These are phyloP conservation scores for Deinandra increscens DNA, from an alignment of 129 eudicot genomes.

Conservation along the genomic window DNA sequence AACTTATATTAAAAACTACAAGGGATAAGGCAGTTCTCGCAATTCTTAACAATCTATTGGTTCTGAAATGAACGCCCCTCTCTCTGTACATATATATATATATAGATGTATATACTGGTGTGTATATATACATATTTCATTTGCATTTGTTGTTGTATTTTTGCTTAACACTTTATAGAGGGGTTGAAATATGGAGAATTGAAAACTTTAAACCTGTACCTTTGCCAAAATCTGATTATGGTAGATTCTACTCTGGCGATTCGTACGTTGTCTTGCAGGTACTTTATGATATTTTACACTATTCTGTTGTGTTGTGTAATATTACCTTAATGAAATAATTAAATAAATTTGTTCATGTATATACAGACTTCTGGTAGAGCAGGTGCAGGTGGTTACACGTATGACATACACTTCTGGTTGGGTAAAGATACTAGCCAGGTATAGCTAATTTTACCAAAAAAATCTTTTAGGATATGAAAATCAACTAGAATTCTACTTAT, in stretches of 20 bases:
- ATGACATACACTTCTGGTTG: constrained; percentile 80
- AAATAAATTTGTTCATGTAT: neutral
- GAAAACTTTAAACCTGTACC: constrained; percentile 87
- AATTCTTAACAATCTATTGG: too few species aligned
- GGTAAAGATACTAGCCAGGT: constrained; percentile 98
- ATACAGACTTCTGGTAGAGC: constrained; percentile 82
- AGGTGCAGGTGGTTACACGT: constrained; percentile 48
- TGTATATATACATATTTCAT: neutral
- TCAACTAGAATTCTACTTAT: too few species aligned
- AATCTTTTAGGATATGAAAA: too few species aligned
- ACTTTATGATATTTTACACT: constrained; percentile 6
- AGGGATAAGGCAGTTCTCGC: too few species aligned
- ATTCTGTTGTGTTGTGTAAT: neutral
- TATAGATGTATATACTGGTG: neutral
- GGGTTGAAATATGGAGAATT: constrained; percentile 87
- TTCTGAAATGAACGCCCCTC: too few species aligned
- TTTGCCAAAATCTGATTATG: constrained; percentile 78
- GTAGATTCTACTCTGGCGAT: constrained; percentile 80
- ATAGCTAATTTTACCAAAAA: neutral
- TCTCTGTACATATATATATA: neutral
- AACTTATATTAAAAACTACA: too few species aligned
- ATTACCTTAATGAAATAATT: neutral
- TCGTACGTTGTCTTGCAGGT: constrained; percentile 77
- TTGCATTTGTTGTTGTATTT: constrained; percentile 29
- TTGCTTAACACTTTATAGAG: constrained; percentile 66